These are phyloP conservation scores for Penicillium paradoxum DNA, from an alignment of 495 filamentous ascomycete species.

Conservation along the genomic window DNA sequence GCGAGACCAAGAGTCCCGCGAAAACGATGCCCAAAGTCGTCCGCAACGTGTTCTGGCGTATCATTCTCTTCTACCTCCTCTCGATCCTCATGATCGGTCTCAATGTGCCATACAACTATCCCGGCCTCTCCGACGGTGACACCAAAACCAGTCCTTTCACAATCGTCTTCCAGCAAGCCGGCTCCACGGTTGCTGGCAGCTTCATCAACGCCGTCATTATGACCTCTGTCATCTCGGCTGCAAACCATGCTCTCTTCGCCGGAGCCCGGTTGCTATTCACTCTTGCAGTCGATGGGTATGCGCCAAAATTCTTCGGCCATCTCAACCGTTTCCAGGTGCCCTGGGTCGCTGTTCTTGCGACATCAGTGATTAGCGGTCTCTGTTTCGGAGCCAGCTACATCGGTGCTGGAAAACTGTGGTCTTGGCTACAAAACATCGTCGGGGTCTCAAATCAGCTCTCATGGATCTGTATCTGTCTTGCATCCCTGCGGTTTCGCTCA, in stretches of 20 bases:
- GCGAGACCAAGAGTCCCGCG: conserved; percentile 47
- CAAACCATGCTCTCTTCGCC: conserved; percentile 52
- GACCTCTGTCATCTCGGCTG: conserved; percentile 50
- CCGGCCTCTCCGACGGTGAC: conserved; percentile 34
- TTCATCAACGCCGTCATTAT: conserved; percentile 55
- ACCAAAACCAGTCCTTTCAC: conserved; percentile 49
- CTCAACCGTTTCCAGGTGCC: conserved; percentile 54
- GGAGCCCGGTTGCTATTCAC: conserved; percentile 49
- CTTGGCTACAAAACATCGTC: conserved; percentile 56
- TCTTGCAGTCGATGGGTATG: conserved; percentile 43
- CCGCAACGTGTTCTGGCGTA: conserved; percentile 51
- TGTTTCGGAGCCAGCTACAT: conserved; percentile 60
- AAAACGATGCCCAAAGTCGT: conserved; percentile 46
- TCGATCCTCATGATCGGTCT: conserved; percentile 47
- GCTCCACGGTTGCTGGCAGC: conserved; percentile 44
- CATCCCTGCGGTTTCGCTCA: conserved; percentile 55
- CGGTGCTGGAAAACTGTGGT: conserved; percentile 54
- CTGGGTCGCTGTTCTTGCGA: conserved; percentile 55
- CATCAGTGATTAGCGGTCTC: conserved; percentile 49
- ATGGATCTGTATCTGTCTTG: conserved; percentile 55
- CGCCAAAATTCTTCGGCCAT: conserved; percentile 42
- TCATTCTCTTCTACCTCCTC: conserved; percentile 49
- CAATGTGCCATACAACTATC: conserved; percentile 51
- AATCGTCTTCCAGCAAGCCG: conserved; percentile 48
- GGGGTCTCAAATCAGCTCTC: conserved; percentile 60